Percentiles rank a stretch among this genome's conserved stretches.
Evolutionary conservation across 139 green algal genomes (phyloP).

Genomic region (Chlamydomonas applanata): DNA sequence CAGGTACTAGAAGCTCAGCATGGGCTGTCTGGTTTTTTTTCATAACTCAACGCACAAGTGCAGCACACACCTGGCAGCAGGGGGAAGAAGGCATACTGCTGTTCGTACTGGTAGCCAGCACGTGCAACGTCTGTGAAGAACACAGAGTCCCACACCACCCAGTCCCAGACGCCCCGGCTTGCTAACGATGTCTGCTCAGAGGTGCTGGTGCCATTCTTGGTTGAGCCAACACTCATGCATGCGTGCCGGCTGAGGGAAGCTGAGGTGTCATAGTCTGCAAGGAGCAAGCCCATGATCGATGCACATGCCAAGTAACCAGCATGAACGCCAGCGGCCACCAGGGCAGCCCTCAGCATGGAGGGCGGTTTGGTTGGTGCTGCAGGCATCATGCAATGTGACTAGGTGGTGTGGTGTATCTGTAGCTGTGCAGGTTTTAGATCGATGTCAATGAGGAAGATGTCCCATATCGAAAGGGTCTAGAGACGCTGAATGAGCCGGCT

Average conservation of each 20-base stretch:
- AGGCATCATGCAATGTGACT: no score
- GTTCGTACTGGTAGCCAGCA: slow-evolving; percentile 89
- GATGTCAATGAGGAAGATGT: no score
- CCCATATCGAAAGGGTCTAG: no score
- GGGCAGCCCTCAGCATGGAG: background rate
- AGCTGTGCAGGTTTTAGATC: no score
- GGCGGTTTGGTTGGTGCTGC: background rate
- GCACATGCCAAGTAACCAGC: background rate
- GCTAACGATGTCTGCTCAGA: background rate
- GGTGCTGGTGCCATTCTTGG: background rate
- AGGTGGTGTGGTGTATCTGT: no score
- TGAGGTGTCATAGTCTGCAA: slow-evolving; percentile 62
- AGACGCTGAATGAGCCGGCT: no score
- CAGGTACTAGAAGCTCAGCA: no score
- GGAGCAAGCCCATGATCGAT: background rate
- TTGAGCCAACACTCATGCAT: background rate
- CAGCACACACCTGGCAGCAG: slow-evolving; percentile 54
- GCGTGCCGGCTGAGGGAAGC: slow-evolving; percentile 16
- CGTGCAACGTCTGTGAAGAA: slow-evolving; percentile 73
- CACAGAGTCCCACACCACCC: slow-evolving; percentile 81
- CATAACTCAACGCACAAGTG: no score
- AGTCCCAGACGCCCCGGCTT: background rate
- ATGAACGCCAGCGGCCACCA: slow-evolving; percentile 2
- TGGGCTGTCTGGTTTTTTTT: no score
- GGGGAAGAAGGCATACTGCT: slow-evolving; percentile 91